A percentile compares a stretch with the other conserved stretches of the same genome.
phyloP scores from a whole-genome alignment of 805 yeast species.

The Lipomyces starkeyi region DNA sequence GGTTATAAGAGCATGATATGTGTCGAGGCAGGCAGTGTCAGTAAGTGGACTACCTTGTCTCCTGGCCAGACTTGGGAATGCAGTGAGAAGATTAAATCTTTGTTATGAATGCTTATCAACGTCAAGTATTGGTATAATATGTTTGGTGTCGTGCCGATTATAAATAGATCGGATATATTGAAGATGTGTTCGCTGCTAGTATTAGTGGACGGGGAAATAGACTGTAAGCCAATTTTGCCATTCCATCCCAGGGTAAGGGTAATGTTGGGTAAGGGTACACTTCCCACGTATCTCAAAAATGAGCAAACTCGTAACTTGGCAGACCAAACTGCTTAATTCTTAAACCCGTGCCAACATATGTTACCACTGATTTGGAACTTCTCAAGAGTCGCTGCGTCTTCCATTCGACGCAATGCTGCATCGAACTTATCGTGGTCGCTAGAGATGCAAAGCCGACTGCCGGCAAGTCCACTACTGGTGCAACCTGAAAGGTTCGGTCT shows the following conservation, averaged over 20 bases:
- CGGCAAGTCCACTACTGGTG: not conserved
- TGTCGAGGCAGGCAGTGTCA: conserved; percentile 91
- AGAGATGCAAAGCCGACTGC: conserved; percentile 19
- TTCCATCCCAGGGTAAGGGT: not conserved
- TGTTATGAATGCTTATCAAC: conserved; percentile 20
- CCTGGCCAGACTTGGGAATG: conserved; percentile 83
- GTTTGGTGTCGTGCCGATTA: not conserved
- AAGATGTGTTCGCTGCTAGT: not conserved
- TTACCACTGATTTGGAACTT: conserved; percentile 19
- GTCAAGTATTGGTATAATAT: not conserved
- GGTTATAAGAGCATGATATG: conserved; percentile 91
- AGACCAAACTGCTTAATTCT: not conserved
- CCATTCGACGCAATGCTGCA: conserved; percentile 12
- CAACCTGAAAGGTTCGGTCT: conserved; percentile 2
- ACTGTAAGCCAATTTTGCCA: too few species aligned
- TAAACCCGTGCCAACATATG: conserved; percentile 3
- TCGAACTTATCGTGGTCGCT: conserved; percentile 28
- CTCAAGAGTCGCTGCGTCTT: conserved; percentile 19
- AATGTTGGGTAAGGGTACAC: not conserved
- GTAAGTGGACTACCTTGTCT: conserved; percentile 63
- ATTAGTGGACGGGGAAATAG: too few species aligned
- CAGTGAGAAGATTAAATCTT: conserved; percentile 57
- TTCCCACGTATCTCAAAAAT: not conserved
- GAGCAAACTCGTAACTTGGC: not conserved
- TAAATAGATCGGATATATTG: not conserved